Conservation (phyloP, 208 protist genomes). For the Acanthamoeba rhysodes region DNA sequence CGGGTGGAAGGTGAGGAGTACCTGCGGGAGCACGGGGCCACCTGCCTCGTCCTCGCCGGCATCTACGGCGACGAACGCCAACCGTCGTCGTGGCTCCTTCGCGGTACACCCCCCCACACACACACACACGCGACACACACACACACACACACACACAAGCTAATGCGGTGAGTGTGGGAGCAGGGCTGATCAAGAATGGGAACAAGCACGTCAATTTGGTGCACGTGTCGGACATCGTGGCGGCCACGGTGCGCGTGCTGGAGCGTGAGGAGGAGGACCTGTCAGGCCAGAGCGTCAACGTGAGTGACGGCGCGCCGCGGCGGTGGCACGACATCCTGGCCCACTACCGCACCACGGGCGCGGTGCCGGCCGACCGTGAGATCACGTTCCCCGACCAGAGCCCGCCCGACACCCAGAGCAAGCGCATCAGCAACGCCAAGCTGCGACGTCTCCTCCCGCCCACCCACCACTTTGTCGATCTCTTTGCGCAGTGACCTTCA, state of each 20-base stretch:
- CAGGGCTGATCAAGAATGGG: slow-evolving; percentile 56
- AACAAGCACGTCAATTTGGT: slow-evolving; percentile 69
- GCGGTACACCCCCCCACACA: not conserved
- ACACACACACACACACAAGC: no score
- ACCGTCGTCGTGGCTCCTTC: slow-evolving; percentile 45
- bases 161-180: not conserved
- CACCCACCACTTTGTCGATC: not conserved
- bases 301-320: slow-evolving; percentile 30
- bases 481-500: slow-evolving; percentile 21
- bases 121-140: not conserved
- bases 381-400: slow-evolving; percentile 46
- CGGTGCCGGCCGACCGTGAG: slow-evolving; percentile 5
- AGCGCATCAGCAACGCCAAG: slow-evolving; percentile 64
- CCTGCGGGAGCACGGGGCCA: not conserved
- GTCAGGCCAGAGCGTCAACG: slow-evolving; percentile 37
- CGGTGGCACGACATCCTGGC: slow-evolving; percentile 57
- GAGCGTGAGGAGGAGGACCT: not conserved
- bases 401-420: slow-evolving; percentile 62
- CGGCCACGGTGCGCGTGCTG: slow-evolving; percentile 1
- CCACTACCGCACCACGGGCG: slow-evolving; percentile 49
- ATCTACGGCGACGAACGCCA: slow-evolving; percentile 62
- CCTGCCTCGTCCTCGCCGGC: slow-evolving; percentile 23
- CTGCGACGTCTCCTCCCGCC: not conserved
- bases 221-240: slow-evolving; percentile 41
- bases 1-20: slow-evolving; percentile 29